Percentiles rank a stretch among this genome's conserved stretches.
Conservation (phyloP, 2,329 filamentous ascomycete genomes). For the Xylaria sp. region DNA sequence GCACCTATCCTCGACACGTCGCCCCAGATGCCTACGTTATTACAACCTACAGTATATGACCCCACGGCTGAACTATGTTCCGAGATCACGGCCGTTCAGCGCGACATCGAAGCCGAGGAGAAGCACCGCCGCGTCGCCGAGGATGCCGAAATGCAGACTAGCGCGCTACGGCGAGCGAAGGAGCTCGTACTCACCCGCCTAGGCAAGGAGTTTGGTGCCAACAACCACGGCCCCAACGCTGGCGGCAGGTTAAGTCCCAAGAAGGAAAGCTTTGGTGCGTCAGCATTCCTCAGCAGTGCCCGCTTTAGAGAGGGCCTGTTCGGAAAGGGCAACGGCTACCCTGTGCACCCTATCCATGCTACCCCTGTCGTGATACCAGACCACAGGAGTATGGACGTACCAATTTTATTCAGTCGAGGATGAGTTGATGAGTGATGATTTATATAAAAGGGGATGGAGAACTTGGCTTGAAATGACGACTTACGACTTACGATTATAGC, state of each 20-base stretch:
- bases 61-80: conserved; percentile 56
- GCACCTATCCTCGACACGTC: conserved; percentile 62
- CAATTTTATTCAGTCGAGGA: conserved; percentile 66
- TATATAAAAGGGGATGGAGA: conserved; percentile 25
- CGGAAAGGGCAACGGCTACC: conserved; percentile 44
- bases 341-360: conserved; percentile 36
- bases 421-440: conserved; percentile 36
- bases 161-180: conserved; percentile 68
- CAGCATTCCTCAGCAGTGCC: conserved; percentile 51
- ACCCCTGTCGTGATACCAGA: conserved; percentile 42
- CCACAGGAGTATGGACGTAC: conserved; percentile 65
- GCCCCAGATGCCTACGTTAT: conserved; percentile 59
- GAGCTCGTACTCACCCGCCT: conserved; percentile 70
- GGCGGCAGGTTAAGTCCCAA: conserved; percentile 46
- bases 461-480: conserved; percentile 43
- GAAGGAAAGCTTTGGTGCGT: conserved; percentile 47
- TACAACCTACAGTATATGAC: conserved; percentile 69
- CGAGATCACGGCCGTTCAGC: conserved; percentile 67
- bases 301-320: conserved; percentile 58
- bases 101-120: conserved; percentile 67
- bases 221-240: conserved; percentile 47
- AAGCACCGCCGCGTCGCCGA: conserved; percentile 67
- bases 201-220: conserved; percentile 60
- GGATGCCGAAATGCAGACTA: conserved; percentile 65
- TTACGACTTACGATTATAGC: conserved; percentile 38